Percentiles rank a stretch among this genome's conserved stretches.
Conservation (phyloP, 257 asterid genomes). For the Petrea volubilis region DNA sequence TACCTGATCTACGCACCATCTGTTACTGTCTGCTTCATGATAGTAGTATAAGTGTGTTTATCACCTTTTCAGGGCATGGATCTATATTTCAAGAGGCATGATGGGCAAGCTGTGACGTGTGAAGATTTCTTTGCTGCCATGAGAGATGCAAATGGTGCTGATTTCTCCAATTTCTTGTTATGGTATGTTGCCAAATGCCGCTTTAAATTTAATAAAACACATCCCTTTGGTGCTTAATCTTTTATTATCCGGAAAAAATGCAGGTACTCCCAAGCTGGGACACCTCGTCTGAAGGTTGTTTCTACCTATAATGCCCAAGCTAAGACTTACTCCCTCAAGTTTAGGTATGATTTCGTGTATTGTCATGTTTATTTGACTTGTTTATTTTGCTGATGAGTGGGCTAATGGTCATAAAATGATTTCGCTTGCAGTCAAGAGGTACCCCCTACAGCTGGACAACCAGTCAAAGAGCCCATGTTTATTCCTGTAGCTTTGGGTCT, state of each 20-base stretch:
- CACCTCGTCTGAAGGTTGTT: constrained; percentile 72
- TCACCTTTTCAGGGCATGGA: constrained; percentile 69
- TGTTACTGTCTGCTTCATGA: background rate
- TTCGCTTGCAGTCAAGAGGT: constrained; percentile 80
- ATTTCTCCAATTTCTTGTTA: constrained; percentile 76
- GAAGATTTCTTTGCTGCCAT: constrained; percentile 92
- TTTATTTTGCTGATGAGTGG: constrained; percentile 2
- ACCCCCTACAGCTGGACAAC: constrained; percentile 91
- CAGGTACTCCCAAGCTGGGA: constrained; percentile 99
- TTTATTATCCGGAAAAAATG: constrained; percentile 24
- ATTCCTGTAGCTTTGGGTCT: constrained; percentile 79
- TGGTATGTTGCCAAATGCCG: constrained; percentile 49
- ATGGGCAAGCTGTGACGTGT: constrained; percentile 86
- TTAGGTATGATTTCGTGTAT: constrained; percentile 54
- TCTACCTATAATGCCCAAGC: constrained; percentile 63
- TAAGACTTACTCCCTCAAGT: constrained; percentile 69
- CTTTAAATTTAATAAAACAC: constrained; percentile 16
- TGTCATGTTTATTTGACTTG: too few relatives aligned
- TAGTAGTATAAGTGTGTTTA: background rate
- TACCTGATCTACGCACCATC: background rate
- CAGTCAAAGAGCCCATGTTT: constrained; percentile 79
- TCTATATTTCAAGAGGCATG: constrained; percentile 76
- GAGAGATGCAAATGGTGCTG: constrained; percentile 95
- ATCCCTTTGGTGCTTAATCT: constrained; percentile 3
- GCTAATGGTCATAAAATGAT: constrained; percentile 19